Evolutionary conservation across 1,139 yeast genomes (phyloP), one percentile per base, ranked within the genome.

Genomic region (Cylindricascospora bacillispora): DNA sequence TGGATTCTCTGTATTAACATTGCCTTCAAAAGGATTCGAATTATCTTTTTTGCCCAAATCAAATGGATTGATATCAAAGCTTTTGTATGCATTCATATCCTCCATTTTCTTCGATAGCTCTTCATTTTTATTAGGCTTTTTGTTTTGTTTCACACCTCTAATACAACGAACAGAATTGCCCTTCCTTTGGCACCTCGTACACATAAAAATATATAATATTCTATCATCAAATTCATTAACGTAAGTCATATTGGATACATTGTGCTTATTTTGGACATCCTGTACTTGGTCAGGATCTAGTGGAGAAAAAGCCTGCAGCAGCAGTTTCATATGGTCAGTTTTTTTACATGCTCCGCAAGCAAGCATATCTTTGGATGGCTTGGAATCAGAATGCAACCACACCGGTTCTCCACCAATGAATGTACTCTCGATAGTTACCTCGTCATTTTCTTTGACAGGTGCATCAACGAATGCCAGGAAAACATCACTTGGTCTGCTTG

Each of bases 261-360:
- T 36, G 21, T 18, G 7, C 14, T 34, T 33, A 11, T 22, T 13
- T 30, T 43, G 49, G 6, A 47, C 30, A 4, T 37, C 41, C 14
- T 39, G 40, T 20, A 48, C 40, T 30, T 43, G 50, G 13, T 45
- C 54, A 12, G 31, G 35, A 17, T 73, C 81, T 27, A 82, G 53
- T 2, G 93, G 92, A 1, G 94, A 78, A 54, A 67, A 77, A 2
- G 89, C 78, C 52, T 89, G 97, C 2, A 76, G 57, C 23, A 85
- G 59, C 29, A 86, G 57, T 6, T 81, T 73, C 77, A 83, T 63
- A 19, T 64, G 58, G 9, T 59, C 53, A 1, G 59, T 54, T 5
- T 44, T 33, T 24, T 50, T 45, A 57, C 98, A 89, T 35, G 65
- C 65, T 30, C 67, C 70, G 59, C 98, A 89, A 13, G 57, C 56